Conservation (phyloP, 371 early-diverging fungal species). For the Mortierella sp. region DNA sequence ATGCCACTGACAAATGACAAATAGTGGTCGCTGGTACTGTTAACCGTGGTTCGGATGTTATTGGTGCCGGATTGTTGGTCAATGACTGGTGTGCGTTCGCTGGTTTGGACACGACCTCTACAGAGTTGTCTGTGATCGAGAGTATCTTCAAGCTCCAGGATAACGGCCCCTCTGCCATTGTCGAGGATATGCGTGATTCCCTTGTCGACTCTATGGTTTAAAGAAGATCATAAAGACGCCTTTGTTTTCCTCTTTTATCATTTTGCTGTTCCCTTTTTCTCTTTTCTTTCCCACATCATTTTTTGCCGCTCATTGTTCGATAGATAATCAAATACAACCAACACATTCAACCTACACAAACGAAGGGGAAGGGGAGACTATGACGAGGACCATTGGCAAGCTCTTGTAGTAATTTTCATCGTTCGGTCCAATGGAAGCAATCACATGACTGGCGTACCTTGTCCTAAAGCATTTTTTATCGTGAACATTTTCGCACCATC, state of each 20-base stretch:
- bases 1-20: not conserved
- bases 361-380: not conserved
- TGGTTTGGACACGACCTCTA: conserved; percentile 98
- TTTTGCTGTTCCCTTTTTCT: not conserved
- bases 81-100: conserved; percentile 99
- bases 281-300: not conserved
- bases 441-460: not conserved
- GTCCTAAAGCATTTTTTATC: not conserved
- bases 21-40: conserved; percentile 94
- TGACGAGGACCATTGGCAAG: not conserved
- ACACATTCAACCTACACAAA: not conserved
- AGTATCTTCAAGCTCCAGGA: conserved; percentile 98
- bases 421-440: not conserved
- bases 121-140: conserved; percentile 99
- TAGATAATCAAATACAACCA: conserved; percentile 17
- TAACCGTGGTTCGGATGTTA: conserved; percentile 98
- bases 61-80: conserved; percentile 99
- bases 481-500: not conserved
- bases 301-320: conserved; percentile 1
- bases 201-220: conserved; percentile 92
- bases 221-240: conserved; percentile 30
- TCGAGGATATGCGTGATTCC: conserved; percentile 94
- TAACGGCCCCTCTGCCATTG: conserved; percentile 90
- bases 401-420: not conserved
- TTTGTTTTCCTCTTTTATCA: not conserved